Evolutionary conservation across 106 monocot genomes (phyloP).

Genomic region (Dendrobium huoshanense): DNA sequence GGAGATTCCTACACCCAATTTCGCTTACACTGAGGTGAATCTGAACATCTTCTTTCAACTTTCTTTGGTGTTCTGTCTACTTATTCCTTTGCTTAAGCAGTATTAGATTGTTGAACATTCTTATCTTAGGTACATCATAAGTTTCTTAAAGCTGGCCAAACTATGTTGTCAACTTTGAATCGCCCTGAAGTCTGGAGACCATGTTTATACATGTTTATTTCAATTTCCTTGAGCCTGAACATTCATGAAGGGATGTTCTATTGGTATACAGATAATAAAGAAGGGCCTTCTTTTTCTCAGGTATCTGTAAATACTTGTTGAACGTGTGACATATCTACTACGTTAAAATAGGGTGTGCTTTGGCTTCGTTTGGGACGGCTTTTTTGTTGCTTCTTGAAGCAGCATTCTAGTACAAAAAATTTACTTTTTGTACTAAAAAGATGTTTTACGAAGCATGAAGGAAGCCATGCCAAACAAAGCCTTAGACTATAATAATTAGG

Average conservation of each 20-base stretch:
- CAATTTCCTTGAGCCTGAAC: constrained; percentile 58
- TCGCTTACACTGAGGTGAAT: constrained; percentile 46
- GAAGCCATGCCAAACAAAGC: no score
- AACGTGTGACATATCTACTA: background rate
- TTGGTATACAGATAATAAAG: constrained; percentile 73
- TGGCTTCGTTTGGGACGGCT: no score
- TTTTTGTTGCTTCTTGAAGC: no score
- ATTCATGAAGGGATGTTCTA: constrained; percentile 86
- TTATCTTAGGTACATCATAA: constrained; percentile 42
- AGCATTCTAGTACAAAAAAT: no score
- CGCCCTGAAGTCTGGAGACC: constrained; percentile 65
- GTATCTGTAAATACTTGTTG: constrained; percentile 15
- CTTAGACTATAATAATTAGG: no score
- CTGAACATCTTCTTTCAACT: background rate
- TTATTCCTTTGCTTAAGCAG: background rate
- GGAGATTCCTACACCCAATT: constrained; percentile 31
- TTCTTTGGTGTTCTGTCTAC: background rate
- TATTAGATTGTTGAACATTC: background rate
- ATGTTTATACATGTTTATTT: constrained; percentile 63
- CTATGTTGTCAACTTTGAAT: constrained; percentile 55
- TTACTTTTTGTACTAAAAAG: no score
- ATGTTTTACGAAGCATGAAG: no score
- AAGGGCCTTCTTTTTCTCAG: constrained; percentile 73
- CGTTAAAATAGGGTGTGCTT: background rate
- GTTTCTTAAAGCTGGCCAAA: constrained; percentile 47